Percentiles rank a stretch among this genome's conserved stretches.
phyloP scores from a whole-genome alignment of 495 filamentous ascomycete genomes.

The Penicillium bialowiezense region DNA sequence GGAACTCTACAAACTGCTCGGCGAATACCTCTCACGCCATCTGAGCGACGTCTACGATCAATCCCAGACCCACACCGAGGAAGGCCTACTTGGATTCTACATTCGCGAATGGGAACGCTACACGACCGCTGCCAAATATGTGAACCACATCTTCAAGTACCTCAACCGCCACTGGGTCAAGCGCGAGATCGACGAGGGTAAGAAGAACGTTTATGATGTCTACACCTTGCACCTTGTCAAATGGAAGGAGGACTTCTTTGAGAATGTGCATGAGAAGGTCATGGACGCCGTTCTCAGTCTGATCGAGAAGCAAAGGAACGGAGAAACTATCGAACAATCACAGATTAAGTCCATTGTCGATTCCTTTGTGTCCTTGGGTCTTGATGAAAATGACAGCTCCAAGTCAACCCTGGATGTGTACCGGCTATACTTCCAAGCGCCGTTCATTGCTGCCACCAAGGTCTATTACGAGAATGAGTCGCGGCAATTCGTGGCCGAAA shows the following conservation, averaged over 20 bases:
- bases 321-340: slow-evolving; percentile 94
- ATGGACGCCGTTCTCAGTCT: slow-evolving; percentile 94
- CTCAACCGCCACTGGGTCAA: slow-evolving; percentile 99
- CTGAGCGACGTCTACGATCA: slow-evolving; percentile 62
- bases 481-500: slow-evolving; percentile 90
- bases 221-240: slow-evolving; percentile 95
- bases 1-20: slow-evolving; percentile 90
- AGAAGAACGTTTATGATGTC: slow-evolving; percentile 97
- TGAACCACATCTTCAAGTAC: slow-evolving; percentile 95
- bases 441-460: slow-evolving; percentile 83
- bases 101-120: slow-evolving; percentile 96
- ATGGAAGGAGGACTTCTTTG: slow-evolving; percentile 91
- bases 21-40: slow-evolving; percentile 75
- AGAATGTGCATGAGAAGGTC: slow-evolving; percentile 75
- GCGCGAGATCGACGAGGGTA: slow-evolving; percentile 97
- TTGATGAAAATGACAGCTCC: slow-evolving; percentile 88
- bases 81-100: slow-evolving; percentile 91
- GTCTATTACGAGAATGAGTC: slow-evolving; percentile 90
- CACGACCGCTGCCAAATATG: slow-evolving; percentile 91
- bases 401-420: slow-evolving; percentile 97
- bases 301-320: slow-evolving; percentile 95
- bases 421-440: slow-evolving; percentile 82
- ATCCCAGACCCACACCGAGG: slow-evolving; percentile 77
- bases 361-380: slow-evolving; percentile 90
- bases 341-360: slow-evolving; percentile 98